A percentile compares a stretch with the other conserved stretches of the same genome.
phyloP scores from a whole-genome alignment of 805 yeast genomes.

The Zygoascus ofunaensis region DNA sequence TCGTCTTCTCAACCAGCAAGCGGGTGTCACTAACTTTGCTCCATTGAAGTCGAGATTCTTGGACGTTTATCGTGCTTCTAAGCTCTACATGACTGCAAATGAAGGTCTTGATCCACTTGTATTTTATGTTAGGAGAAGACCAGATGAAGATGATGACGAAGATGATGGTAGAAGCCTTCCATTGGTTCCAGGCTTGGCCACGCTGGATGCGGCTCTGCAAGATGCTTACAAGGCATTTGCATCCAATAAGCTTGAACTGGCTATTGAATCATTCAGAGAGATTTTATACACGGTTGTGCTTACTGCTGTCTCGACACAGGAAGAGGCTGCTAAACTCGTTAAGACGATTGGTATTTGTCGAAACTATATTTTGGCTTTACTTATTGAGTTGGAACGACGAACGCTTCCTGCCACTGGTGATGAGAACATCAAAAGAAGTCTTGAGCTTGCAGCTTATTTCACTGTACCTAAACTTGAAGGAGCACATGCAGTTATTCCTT shows the following conservation, averaged over 20 bases:
- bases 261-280: constrained; percentile 69
- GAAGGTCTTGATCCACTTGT: constrained; percentile 65
- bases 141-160: constrained; percentile 47
- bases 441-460: constrained; percentile 94
- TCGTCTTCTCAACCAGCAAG: constrained; percentile 79
- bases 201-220: constrained; percentile 49
- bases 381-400: constrained; percentile 87
- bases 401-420: constrained; percentile 43
- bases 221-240: constrained; percentile 79
- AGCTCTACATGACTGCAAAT: constrained; percentile 64
- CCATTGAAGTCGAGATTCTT: constrained; percentile 78
- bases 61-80: constrained; percentile 74
- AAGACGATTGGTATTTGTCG: constrained; percentile 67
- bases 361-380: constrained; percentile 85
- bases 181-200: constrained; percentile 61
- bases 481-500: constrained; percentile 76
- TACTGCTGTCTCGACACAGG: constrained; percentile 59
- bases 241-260: constrained; percentile 71
- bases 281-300: constrained; percentile 70
- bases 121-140: constrained; percentile 51
- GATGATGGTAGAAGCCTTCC: constrained; percentile 43
- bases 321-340: constrained; percentile 66
- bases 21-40: constrained; percentile 77
- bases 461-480: constrained; percentile 75
- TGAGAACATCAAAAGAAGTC: constrained; percentile 64